A percentile compares a stretch with the other conserved stretches of the same genome.
phyloP scores from a whole-genome alignment of 2,329 filamentous ascomycete genomes.

The Trichoderma semiorbis region DNA sequence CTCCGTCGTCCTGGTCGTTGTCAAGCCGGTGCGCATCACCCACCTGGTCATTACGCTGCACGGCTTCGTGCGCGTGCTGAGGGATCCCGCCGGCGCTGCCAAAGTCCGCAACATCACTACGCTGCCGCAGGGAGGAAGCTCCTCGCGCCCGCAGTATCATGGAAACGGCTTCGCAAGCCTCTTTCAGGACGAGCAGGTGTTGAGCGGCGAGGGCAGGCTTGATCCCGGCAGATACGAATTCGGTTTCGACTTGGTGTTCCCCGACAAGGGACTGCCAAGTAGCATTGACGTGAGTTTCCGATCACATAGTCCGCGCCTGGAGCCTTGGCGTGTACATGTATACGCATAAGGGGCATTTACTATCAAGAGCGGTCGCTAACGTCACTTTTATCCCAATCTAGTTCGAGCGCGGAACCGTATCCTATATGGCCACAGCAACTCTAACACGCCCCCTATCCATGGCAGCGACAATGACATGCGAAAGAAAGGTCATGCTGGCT shows the following conservation, averaged over 20 bases:
- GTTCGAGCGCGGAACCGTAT: conserved; percentile 94
- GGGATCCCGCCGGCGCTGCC: conserved; percentile 58
- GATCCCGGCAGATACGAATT: conserved; percentile 76
- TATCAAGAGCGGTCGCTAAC: conserved; percentile 16
- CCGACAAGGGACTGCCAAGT: conserved; percentile 69
- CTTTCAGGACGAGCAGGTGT: conserved; percentile 76
- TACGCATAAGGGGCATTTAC: background rate
- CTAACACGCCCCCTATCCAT: conserved; percentile 87
- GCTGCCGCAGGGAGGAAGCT: conserved; percentile 37
- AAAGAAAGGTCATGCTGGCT: conserved; percentile 73
- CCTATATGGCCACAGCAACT: conserved; percentile 86
- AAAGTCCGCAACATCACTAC: conserved; percentile 47
- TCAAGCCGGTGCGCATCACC: conserved; percentile 73
- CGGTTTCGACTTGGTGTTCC: conserved; percentile 70
- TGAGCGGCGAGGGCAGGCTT: conserved; percentile 74
- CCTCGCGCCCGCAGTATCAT: conserved; percentile 54
- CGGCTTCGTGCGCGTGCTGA: conserved; percentile 76
- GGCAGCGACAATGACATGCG: conserved; percentile 72
- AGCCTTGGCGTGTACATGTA: background rate
- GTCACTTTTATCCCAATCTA: conserved; percentile 37
- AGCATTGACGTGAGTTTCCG: conserved; percentile 78
- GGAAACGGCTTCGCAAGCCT: conserved; percentile 76
- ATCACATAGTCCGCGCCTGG: background rate
- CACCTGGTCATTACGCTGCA: conserved; percentile 76
- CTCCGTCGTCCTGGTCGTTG: conserved; percentile 66